Conservation (phyloP, 2,329 filamentous ascomycete species). For the Aspergillus terreus region DNA sequence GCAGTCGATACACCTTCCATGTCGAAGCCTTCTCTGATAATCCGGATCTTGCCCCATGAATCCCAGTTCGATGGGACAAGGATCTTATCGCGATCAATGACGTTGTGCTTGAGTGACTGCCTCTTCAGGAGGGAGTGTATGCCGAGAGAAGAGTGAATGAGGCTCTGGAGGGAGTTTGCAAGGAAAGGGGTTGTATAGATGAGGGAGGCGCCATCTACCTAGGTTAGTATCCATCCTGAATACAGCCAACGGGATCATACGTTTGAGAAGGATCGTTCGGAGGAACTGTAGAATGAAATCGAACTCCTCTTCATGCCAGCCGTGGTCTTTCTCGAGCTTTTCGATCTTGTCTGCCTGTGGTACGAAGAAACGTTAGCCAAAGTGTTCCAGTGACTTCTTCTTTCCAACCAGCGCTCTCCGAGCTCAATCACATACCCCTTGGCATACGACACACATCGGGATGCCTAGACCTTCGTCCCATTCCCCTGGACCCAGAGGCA, state of each 20-base stretch:
- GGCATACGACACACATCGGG: conserved; percentile 89
- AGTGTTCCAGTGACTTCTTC: not conserved
- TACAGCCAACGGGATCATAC: conserved; percentile 47
- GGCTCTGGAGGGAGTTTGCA: conserved; percentile 70
- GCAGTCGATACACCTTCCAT: conserved; percentile 79
- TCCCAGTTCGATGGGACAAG: conserved; percentile 97
- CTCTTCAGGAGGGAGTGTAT: conserved; percentile 80
- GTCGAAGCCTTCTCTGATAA: conserved; percentile 86
- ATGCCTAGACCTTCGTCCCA: conserved; percentile 89
- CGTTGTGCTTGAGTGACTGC: conserved; percentile 78
- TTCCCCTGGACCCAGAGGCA: conserved; percentile 82
- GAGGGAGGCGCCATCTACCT: conserved; percentile 72
- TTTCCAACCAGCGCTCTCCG: not conserved
- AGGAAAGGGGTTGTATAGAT: conserved; percentile 79
- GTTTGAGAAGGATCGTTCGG: conserved; percentile 80
- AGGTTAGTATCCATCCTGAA: conserved; percentile 10
- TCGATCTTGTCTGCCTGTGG: conserved; percentile 81
- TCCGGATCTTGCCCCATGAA: conserved; percentile 94
- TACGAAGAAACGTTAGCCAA: conserved; percentile 16
- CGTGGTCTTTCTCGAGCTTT: conserved; percentile 78
- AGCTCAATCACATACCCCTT: conserved; percentile 62
- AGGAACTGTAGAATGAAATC: conserved; percentile 93
- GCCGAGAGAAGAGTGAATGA: conserved; percentile 80
- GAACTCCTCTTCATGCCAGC: conserved; percentile 95
- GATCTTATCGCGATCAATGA: conserved; percentile 91